A percentile compares a stretch with the other conserved stretches of the same genome.
These are phyloP conservation scores for Physcomitrium patens DNA, from an alignment of 225 moss, liverwort and hornwort species.

Conservation along the genomic window DNA sequence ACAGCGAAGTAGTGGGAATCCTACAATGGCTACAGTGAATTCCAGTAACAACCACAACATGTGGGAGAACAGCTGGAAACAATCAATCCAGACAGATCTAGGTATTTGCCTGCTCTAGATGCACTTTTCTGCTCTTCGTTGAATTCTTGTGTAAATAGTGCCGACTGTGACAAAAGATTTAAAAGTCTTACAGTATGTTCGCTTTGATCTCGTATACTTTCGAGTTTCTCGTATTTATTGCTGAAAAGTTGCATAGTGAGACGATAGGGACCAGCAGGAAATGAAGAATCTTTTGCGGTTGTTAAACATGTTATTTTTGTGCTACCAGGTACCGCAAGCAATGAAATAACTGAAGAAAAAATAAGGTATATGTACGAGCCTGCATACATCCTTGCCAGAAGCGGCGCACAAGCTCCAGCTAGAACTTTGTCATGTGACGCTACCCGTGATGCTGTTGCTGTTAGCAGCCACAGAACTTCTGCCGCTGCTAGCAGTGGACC, in stretches of 20 bases:
- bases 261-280: neutral
- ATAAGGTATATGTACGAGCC: constrained; percentile 88
- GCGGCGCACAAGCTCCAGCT: constrained; percentile 61
- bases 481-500: constrained; percentile 56
- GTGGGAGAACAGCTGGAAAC: constrained; percentile 91
- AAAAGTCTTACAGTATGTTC: neutral
- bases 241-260: neutral
- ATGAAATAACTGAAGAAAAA: constrained; percentile 57
- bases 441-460: constrained; percentile 63
- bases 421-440: constrained; percentile 56
- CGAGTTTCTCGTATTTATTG: constrained; percentile 2
- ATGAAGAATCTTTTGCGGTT: neutral
- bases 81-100: constrained; percentile 63
- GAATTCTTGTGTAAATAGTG: no score
- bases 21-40: constrained; percentile 51
- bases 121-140: no score
- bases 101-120: constrained; percentile 33
- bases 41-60: constrained; percentile 62
- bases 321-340: constrained; percentile 47
- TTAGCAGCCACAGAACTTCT: constrained; percentile 44
- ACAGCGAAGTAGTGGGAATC: constrained; percentile 65
- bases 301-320: neutral
- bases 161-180: no score
- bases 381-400: constrained; percentile 83
- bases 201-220: neutral